Evolutionary conservation across 768 basidiomycete species (phyloP), one percentile per base, ranked within the genome.

Genomic region (Tulasnella sp.): DNA sequence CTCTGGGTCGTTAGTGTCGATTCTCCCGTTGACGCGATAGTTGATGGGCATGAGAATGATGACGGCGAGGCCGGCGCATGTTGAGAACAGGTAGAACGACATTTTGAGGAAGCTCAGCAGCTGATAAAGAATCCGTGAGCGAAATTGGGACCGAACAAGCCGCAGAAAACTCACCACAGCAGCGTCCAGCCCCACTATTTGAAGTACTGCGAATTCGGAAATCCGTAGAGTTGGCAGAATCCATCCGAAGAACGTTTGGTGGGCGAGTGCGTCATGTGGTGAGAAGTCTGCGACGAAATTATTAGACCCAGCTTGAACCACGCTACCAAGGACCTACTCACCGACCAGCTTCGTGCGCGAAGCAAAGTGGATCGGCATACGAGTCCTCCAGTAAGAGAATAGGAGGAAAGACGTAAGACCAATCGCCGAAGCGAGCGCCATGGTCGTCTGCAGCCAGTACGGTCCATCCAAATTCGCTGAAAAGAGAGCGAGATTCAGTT

Each of bases 121-220:
- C 95, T 98, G 82, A 18, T 39, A 44, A 9, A 55, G 77, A 29
- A 78, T 77, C 67, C 74, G 67, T 39, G 15, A 70, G 29, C 26
- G 46, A 29, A 79, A 40, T 15, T n/a, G 26, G n/a, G n/a, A 29
- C 26, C 16, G 13, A 37, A 57, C 71, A 42, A 67, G 44, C 2
- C n/a, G 69, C 40, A 23, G 42, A 13, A 67, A 18, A 87, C 94
- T 82, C 82, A 95, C 95, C 81, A 99, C 98, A 2, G 95, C 96
- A 57, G 97, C 97, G 84, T 99, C 97, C 57, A 99, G 86, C 0
- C 97, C 97, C 16, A 99, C 97, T 73, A 98, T 97, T 84, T 98
- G 96, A 2, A 99, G 87, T 3, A 99, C 90, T 0, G 95, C 93
- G 79, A 94, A 96, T 83, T 99, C 97, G 69, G 94, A 96, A 0